Percentiles rank a stretch among this genome's conserved stretches.
phyloP scores from a whole-genome alignment of 2,329 filamentous ascomycete genomes.

The Elsinoe batatas region DNA sequence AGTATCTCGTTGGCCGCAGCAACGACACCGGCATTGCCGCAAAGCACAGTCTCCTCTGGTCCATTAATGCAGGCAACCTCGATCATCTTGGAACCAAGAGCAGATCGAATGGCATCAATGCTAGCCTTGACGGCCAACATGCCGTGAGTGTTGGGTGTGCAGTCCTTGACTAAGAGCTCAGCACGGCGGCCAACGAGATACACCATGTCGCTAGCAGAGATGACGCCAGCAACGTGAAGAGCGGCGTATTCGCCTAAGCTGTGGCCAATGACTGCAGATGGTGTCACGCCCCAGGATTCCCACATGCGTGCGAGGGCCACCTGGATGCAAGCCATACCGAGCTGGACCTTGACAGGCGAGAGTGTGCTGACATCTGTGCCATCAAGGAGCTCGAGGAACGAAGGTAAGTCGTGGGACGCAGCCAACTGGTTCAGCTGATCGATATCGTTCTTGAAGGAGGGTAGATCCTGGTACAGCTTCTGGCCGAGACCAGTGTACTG shows the following conservation, averaged over 20 bases:
- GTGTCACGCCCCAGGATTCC: conserved; percentile 45
- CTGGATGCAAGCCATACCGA: conserved; percentile 45
- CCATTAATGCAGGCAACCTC: conserved; percentile 67
- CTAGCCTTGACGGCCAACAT: conserved; percentile 52
- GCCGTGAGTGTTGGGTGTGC: conserved; percentile 55
- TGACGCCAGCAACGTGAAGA: conserved; percentile 58
- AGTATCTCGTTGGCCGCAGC: conserved; percentile 43
- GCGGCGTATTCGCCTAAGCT: conserved; percentile 67
- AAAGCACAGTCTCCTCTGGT: conserved; percentile 64
- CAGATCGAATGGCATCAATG: conserved; percentile 43
- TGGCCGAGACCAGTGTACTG: conserved; percentile 43
- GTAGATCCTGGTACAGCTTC: conserved; percentile 40
- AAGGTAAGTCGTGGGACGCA: conserved; percentile 38
- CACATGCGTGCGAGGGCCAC: conserved; percentile 45
- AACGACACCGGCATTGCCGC: conserved; percentile 51
- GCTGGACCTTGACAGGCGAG: conserved; percentile 43
- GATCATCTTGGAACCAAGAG: conserved; percentile 40
- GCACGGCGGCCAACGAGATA: conserved; percentile 62
- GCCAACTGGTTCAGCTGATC: conserved; percentile 40
- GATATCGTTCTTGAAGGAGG: conserved; percentile 40
- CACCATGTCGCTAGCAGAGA: conserved; percentile 61
- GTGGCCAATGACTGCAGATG: conserved; percentile 43
- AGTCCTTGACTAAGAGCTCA: conserved; percentile 53
- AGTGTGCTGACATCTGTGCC: conserved; percentile 40
- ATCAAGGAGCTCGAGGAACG: conserved; percentile 40